A percentile compares a stretch with the other conserved stretches of the same genome.
Conservation (phyloP, 2,329 filamentous ascomycete species). For the Claviceps fusiformis region DNA sequence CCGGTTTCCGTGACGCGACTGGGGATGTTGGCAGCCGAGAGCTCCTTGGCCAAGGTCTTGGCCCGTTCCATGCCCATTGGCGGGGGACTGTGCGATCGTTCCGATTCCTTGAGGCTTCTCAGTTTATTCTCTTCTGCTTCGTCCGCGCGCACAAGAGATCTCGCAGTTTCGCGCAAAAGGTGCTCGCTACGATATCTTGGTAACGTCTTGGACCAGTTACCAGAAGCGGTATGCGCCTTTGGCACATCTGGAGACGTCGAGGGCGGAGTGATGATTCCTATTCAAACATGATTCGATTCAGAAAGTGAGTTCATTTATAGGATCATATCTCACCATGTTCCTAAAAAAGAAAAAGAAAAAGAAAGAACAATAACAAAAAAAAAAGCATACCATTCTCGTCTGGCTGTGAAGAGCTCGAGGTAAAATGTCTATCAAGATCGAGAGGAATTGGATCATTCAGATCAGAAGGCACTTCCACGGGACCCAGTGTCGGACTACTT, state of each 20-base stretch:
- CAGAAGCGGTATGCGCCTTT: constrained; percentile 30
- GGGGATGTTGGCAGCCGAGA: constrained; percentile 83
- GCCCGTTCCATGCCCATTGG: constrained; percentile 68
- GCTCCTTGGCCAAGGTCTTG: constrained; percentile 69
- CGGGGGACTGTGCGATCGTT: constrained; percentile 64
- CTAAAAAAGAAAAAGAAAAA: too few relatives aligned
- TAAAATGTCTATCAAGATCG: constrained; percentile 40
- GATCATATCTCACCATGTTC: too few relatives aligned
- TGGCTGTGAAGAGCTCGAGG: constrained; percentile 14
- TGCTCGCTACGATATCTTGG: constrained; percentile 41
- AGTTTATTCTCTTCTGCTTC: constrained; percentile 24
- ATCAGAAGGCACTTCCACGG: constrained; percentile 17
- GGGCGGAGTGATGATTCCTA: constrained; percentile 38
- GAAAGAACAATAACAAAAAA: background rate
- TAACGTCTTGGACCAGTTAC: constrained; percentile 34
- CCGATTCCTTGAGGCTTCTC: constrained; percentile 24
- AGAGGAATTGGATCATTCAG: constrained; percentile 59
- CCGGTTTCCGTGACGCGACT: constrained; percentile 84
- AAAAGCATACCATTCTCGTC: constrained; percentile 17
- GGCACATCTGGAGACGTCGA: constrained; percentile 39
- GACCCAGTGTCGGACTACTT: constrained; percentile 59
- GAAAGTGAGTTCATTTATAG: background rate
- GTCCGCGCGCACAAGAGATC: constrained; percentile 21
- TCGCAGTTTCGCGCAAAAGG: constrained; percentile 33
- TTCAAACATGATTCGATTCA: background rate